Conservation (phyloP, 495 filamentous ascomycete genomes). For the Hypoxylon trugodes region DNA sequence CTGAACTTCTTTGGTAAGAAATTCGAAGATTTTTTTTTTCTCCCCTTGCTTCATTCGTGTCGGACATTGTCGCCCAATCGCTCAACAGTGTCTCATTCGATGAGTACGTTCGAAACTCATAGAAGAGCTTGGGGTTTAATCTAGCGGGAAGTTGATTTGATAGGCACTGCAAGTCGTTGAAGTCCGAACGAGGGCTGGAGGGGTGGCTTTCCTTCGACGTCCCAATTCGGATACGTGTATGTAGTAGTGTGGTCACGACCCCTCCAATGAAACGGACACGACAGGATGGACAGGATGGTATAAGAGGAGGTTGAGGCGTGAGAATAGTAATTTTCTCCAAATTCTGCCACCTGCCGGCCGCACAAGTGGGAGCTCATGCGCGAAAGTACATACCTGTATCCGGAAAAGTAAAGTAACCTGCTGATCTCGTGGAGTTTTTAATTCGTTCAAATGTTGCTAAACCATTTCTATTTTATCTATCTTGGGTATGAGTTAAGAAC, state of each 20-base stretch:
- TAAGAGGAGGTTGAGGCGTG: slow-evolving; percentile 24
- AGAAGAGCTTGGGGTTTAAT: slow-evolving; percentile 32
- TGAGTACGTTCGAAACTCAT: slow-evolving; percentile 20
- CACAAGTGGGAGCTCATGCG: slow-evolving; percentile 24
- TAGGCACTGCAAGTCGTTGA: slow-evolving; percentile 6
- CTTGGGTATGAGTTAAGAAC: background rate
- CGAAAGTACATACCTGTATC: slow-evolving; percentile 29
- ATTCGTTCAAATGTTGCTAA: too few relatives aligned
- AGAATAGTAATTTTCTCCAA: slow-evolving; percentile 31
- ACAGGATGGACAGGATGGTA: background rate
- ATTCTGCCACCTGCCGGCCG: slow-evolving; percentile 23
- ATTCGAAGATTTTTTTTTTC: background rate
- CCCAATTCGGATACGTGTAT: slow-evolving; percentile 25
- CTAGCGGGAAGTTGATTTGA: slow-evolving; percentile 25
- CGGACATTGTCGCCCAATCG: slow-evolving; percentile 15
- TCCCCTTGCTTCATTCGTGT: slow-evolving; percentile 28
- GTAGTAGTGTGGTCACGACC: background rate
- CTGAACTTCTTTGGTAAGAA: slow-evolving; percentile 2
- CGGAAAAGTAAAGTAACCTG: slow-evolving; percentile 34
- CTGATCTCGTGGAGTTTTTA: slow-evolving; percentile 33
- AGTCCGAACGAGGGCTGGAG: background rate
- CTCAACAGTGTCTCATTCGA: slow-evolving; percentile 23
- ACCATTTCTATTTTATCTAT: slow-evolving; percentile 6
- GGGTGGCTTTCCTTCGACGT: slow-evolving; percentile 12
- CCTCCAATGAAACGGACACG: slow-evolving; percentile 25